Base-by-base conservation (phyloP, 140 eudicot genomes). In the Stevia rebaudiana region DNA sequence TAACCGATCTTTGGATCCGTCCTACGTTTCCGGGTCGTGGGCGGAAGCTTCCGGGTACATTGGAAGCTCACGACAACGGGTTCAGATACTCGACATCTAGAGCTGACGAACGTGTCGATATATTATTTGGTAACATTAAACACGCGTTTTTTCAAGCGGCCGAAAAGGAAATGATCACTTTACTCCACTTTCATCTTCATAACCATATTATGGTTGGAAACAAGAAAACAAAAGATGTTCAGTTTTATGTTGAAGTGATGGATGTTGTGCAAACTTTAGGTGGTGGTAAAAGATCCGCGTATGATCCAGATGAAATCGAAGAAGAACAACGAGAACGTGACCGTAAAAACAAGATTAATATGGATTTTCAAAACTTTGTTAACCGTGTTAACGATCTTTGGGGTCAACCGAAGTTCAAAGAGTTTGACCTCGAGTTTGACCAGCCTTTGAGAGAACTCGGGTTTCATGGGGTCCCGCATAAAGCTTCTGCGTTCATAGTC, bases 121-220 rank as follows among this genome's bases (percentile, higher is more conserved):
- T 78, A 8, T 10, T 78, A 22, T 78, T 65, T 8, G 82, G 78
- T 28, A 78, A 78, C 49, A 78, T 78, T 43, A 78, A 78, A 50
- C 82, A 78, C 8, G 75, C 79, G 1, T 78, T 78, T 13, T 78
- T 78, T 9, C 82, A 78, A 42, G 78, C 82, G 6, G 79, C 82
- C 1, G 82, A 78, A 54, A 78, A 78, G 39, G 82, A 78, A 54
- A 72, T 78, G 82, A 78, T 78, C 6, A 71, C 78, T 8, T 5
- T 78, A 33, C 54, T 78, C 1, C 82, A 78, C 31, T 78, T 78
- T 24, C 82, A 78, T 70, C 75, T 78, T 10, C 82, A 72, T 40
- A 78, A 72, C 75, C 82, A 78, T 60, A 78, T 78, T 58, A 78
- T 78, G 82, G 82, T 78, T 35, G 82, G 82, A 72, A 78, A 72